phyloP scores from a whole-genome alignment of 2,329 filamentous ascomycete species.

The Ophiosphaerella narmari region DNA sequence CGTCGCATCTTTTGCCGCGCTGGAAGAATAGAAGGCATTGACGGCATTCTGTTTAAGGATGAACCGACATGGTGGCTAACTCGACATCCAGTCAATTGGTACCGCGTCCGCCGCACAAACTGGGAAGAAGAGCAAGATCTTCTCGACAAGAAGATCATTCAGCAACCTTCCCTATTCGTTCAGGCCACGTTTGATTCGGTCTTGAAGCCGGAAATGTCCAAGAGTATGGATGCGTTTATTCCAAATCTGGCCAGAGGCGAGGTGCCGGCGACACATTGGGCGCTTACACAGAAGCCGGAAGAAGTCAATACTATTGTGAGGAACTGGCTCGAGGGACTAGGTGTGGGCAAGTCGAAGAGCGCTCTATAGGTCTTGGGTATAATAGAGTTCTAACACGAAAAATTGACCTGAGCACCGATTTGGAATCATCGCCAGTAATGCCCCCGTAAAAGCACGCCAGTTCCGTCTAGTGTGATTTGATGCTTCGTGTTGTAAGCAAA shows the following conservation, averaged over 20 bases:
- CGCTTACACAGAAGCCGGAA: constrained; percentile 71
- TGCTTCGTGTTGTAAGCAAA: no score
- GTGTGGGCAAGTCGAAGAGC: constrained; percentile 50
- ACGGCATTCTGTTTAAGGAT: not conserved
- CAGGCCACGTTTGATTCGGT: constrained; percentile 72
- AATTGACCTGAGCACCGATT: no score
- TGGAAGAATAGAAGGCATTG: not conserved
- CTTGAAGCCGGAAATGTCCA: constrained; percentile 72
- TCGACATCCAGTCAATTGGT: constrained; percentile 72
- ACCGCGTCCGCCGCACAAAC: constrained; percentile 74
- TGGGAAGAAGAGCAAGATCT: constrained; percentile 70
- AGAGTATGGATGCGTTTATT: constrained; percentile 71
- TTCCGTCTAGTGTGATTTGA: not conserved
- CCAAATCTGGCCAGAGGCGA: constrained; percentile 67
- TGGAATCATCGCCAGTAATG: not conserved
- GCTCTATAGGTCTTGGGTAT: constrained; percentile 45
- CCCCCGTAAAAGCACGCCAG: not conserved
- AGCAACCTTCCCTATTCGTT: constrained; percentile 71
- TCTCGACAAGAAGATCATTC: constrained; percentile 38
- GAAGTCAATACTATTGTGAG: constrained; percentile 72
- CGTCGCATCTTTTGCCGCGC: not conserved
- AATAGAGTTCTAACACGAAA: not conserved
- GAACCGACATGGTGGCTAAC: constrained; percentile 10
- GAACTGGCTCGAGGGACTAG: constrained; percentile 67
- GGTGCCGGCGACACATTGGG: constrained; percentile 80